phyloP scores from a whole-genome alignment of 2,329 filamentous ascomycete genomes.

The Cylindrodendrum hubeiense region DNA sequence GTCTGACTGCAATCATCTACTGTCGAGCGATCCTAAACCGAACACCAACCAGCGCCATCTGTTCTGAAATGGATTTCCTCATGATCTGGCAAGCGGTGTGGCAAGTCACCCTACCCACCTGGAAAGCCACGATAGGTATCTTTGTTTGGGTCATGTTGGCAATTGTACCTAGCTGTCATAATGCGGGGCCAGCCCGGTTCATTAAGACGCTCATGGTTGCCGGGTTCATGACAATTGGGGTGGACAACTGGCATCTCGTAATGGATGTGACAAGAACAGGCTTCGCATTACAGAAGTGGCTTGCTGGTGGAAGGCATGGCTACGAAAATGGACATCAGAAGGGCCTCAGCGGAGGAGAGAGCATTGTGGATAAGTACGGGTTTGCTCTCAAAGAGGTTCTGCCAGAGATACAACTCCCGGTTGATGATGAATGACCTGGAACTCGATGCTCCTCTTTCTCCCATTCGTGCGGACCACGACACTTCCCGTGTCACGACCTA shows the following conservation, averaged over 20 bases:
- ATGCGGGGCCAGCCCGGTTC: slow-evolving; percentile 56
- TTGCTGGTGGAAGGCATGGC: slow-evolving; percentile 45
- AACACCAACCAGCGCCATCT: slow-evolving; percentile 55
- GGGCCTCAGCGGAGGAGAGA: slow-evolving; percentile 41
- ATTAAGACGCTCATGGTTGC: slow-evolving; percentile 60
- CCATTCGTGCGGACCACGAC: background rate
- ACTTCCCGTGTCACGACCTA: background rate
- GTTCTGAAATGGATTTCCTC: slow-evolving; percentile 54
- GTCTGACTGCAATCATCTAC: slow-evolving; percentile 61
- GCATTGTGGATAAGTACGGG: slow-evolving; percentile 42
- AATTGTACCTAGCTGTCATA: slow-evolving; percentile 55
- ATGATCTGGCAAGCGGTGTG: slow-evolving; percentile 62
- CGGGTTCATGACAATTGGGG: slow-evolving; percentile 58
- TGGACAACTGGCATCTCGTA: slow-evolving; percentile 63
- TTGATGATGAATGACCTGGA: slow-evolving; percentile 21
- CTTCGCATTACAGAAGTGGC: slow-evolving; percentile 58
- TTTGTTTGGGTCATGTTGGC: slow-evolving; percentile 62
- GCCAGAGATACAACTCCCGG: slow-evolving; percentile 35
- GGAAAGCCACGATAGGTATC: slow-evolving; percentile 62
- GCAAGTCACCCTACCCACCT: slow-evolving; percentile 59
- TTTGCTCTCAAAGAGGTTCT: slow-evolving; percentile 37
- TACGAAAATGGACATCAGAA: slow-evolving; percentile 20
- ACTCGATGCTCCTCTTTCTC: background rate
- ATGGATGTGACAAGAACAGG: slow-evolving; percentile 51
- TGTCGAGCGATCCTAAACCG: slow-evolving; percentile 58